phyloP scores from a whole-genome alignment of 176 grass and related monocot species.

The Rhipidocladum racemiflorum region DNA sequence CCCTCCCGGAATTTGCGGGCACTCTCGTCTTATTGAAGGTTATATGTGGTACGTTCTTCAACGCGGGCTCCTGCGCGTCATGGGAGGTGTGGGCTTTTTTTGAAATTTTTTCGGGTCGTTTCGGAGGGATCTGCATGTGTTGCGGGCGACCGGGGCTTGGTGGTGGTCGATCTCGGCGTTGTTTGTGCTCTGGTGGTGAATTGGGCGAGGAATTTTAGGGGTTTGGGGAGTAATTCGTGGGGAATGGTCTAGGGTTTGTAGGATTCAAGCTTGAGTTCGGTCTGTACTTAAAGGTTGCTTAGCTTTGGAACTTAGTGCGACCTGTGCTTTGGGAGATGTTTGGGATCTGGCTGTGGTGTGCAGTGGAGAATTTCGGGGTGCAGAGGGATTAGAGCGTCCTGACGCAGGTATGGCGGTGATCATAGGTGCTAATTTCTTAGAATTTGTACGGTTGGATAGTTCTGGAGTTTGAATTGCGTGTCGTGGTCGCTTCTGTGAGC shows the following conservation, averaged over 20 bases:
- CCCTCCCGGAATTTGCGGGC: background rate
- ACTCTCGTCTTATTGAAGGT: background rate
- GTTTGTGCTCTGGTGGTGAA: background rate
- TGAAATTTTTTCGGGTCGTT: background rate
- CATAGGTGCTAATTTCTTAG: background rate
- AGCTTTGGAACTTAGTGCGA: background rate
- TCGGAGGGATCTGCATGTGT: background rate
- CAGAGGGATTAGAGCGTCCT: background rate
- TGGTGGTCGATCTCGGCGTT: background rate
- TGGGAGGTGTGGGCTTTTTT: background rate
- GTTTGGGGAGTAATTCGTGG: background rate
- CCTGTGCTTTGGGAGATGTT: background rate
- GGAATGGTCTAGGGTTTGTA: background rate
- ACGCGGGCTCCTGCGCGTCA: background rate
- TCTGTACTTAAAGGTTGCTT: background rate
- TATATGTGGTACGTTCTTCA: background rate
- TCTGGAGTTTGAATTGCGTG: background rate
- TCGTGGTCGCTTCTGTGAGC: background rate
- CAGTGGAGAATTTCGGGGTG: background rate
- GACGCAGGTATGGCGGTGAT: background rate
- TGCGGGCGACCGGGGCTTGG: background rate
- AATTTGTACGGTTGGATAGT: background rate
- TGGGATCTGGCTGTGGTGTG: background rate
- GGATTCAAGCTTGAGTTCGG: background rate
- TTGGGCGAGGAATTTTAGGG: background rate